Evolutionary conservation across 192 early-diverging fungal genomes (phyloP), one percentile per base, ranked within the genome.

Genomic region (Rhizophagus sp.): DNA sequence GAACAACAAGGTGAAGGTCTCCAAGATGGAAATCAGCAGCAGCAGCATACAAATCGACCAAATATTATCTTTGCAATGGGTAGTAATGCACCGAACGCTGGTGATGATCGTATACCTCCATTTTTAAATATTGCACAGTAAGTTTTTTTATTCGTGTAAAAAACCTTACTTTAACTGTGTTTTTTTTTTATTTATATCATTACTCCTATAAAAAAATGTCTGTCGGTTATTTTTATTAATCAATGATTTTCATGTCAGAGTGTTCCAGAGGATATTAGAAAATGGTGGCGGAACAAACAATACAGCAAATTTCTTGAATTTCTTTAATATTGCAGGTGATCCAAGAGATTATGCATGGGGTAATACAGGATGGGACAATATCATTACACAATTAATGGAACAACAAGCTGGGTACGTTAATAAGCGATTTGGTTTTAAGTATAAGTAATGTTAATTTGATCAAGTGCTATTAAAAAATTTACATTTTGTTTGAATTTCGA

Each of bases 271-370:
- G 57, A 50, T 62, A 39, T 73, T 67, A 61, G 81, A 77, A 15
- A 76, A 79, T 49, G 81, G 81, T 49, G 81, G 81, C 10, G 63
- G 49, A 44, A 65, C 57, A 10, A 36, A 75, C 10, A 79, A 50
- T 7, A n/a, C 72, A 8, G 83, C 79, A 57, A 41, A 69, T n/a
- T 47, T 80, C 62, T 72, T 76, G 3, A 78, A 71, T 7, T 33
- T 86, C 1, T 80, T 83, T 66, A 77, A 82, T 22, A 78, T 87
- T 15, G 81, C 57, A 10, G 82, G 86, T 19, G 79, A 93, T 66
- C 87, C 91, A 36, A 89, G 90, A 63, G 97, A 98, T 85, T 98
- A 98, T 84, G 97, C 89, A 9, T 94, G 94, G 85, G 93, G 94
- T 41, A 92, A 94, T 62, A 82, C 85, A 76, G 95, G 91, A 24